Conservation (phyloP, 305 asterid genomes). For the Solanum chacoense region DNA sequence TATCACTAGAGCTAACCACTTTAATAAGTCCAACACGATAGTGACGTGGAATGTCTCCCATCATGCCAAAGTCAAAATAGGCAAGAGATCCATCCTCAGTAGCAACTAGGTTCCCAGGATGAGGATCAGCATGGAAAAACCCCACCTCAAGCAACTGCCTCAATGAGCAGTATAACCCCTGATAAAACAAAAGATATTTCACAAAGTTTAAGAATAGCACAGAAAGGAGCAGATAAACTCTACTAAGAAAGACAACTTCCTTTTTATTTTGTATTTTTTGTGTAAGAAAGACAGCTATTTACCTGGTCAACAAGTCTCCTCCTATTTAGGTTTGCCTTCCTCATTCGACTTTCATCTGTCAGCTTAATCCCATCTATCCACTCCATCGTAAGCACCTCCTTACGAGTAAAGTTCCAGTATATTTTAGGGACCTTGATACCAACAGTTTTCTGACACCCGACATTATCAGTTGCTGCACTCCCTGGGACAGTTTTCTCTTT, state of each 20-base stretch:
- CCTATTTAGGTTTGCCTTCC: constrained; percentile 61
- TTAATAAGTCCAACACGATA: constrained; percentile 92
- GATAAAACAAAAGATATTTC: background rate
- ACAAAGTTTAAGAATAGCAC: background rate
- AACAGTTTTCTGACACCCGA: constrained; percentile 22
- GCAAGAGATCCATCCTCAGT: constrained; percentile 82
- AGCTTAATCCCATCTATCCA: constrained; percentile 97
- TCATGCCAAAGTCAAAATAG: constrained; percentile 98
- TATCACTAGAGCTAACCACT: constrained; percentile 45
- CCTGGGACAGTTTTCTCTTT: constrained; percentile 21
- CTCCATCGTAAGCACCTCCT: constrained; percentile 93
- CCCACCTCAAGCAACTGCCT: constrained; percentile 97
- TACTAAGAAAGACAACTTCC: background rate
- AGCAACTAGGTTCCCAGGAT: constrained; percentile 96
- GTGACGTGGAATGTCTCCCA: constrained; percentile 97
- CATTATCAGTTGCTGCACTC: constrained; percentile 12
- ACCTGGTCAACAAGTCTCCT: constrained; percentile 83
- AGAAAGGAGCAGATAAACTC: background rate
- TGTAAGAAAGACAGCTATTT: background rate
- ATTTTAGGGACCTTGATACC: constrained; percentile 81
- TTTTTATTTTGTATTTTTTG: background rate
- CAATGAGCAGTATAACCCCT: constrained; percentile 93
- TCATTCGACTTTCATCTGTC: constrained; percentile 57
- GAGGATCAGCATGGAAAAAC: constrained; percentile 98
- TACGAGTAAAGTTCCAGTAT: constrained; percentile 84